phyloP scores from a whole-genome alignment of 2,329 filamentous ascomycete species.

The Huntiella abstrusa region DNA sequence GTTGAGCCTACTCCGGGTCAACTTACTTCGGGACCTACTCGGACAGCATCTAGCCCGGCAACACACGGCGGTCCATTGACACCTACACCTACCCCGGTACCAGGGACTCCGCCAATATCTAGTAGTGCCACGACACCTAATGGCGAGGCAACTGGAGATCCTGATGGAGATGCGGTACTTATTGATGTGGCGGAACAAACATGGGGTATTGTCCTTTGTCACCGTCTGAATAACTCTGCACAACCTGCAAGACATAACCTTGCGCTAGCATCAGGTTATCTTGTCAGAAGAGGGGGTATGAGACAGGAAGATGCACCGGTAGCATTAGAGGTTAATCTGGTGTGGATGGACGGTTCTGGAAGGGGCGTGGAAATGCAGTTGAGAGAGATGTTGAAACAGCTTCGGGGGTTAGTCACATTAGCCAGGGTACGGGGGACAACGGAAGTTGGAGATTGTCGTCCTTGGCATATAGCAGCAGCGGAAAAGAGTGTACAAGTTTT shows the following conservation, averaged over 20 bases:
- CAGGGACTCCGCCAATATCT: too few relatives aligned
- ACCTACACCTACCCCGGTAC: conserved; percentile 19
- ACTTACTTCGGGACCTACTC: conserved; percentile 48
- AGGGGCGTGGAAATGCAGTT: conserved; percentile 44
- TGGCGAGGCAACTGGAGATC: conserved; percentile 23
- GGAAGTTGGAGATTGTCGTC: conserved; percentile 43
- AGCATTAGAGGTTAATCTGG: conserved; percentile 44
- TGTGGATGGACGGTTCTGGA: conserved; percentile 35
- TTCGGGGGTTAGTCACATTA: conserved; percentile 47
- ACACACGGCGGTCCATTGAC: conserved; percentile 40
- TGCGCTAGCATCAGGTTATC: conserved; percentile 43
- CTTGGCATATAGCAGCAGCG: conserved; percentile 60
- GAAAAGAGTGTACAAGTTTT: conserved; percentile 49
- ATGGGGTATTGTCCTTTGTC: conserved; percentile 53
- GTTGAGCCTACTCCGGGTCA: too few relatives aligned
- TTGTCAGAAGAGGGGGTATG: conserved; percentile 42
- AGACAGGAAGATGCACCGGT: conserved; percentile 38
- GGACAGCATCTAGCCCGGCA: conserved; percentile 34
- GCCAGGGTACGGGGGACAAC: conserved; percentile 47
- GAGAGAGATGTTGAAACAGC: conserved; percentile 51
- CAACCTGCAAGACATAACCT: conserved; percentile 35
- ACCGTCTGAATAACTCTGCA: conserved; percentile 42
- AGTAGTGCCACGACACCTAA: conserved; percentile 27
- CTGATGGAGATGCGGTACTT: conserved; percentile 47
- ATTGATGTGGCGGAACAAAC: conserved; percentile 56